A percentile compares a stretch with the other conserved stretches of the same genome.
phyloP scores from a whole-genome alignment of 768 basidiomycete genomes.

The Neoboletus brunneissimus region DNA sequence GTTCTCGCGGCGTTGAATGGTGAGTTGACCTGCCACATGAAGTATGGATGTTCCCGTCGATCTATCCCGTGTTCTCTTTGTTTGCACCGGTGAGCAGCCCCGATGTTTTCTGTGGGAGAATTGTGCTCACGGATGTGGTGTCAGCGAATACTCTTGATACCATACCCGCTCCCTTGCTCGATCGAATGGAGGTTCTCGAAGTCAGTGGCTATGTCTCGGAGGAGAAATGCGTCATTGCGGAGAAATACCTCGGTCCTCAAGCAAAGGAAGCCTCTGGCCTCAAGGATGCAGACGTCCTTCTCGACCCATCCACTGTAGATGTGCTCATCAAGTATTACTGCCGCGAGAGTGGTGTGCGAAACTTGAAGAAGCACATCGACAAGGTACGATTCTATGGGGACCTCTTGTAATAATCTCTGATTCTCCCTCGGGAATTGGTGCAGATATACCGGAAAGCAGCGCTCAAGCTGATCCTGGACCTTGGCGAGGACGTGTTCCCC shows the following conservation, averaged over 20 bases:
- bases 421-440: background rate
- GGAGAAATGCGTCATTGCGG: slow-evolving; percentile 87
- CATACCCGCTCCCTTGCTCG: slow-evolving; percentile 89
- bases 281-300: slow-evolving; percentile 74
- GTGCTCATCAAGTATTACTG: slow-evolving; percentile 95
- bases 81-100: slow-evolving; percentile 68
- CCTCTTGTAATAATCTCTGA: background rate
- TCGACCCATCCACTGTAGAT: slow-evolving; percentile 78
- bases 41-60: slow-evolving; percentile 98
- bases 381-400: slow-evolving; percentile 58
- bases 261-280: slow-evolving; percentile 90
- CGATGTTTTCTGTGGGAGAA: background rate
- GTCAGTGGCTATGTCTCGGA: slow-evolving; percentile 93
- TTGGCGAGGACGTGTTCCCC: slow-evolving; percentile 83
- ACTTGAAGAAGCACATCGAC: slow-evolving; percentile 97
- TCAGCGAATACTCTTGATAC: slow-evolving; percentile 89
- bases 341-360: slow-evolving; percentile 94
- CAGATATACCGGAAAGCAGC: slow-evolving; percentile 98
- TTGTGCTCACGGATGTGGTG: slow-evolving; percentile 5
- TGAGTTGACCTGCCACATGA: slow-evolving; percentile 3
- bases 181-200: slow-evolving; percentile 96
- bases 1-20: background rate
- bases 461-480: slow-evolving; percentile 82
- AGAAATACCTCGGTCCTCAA: slow-evolving; percentile 86
- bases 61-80: slow-evolving; percentile 92